These are phyloP conservation scores for Diutina rugosa DNA, from an alignment of 1,139 yeast genomes.

Conservation along the genomic window DNA sequence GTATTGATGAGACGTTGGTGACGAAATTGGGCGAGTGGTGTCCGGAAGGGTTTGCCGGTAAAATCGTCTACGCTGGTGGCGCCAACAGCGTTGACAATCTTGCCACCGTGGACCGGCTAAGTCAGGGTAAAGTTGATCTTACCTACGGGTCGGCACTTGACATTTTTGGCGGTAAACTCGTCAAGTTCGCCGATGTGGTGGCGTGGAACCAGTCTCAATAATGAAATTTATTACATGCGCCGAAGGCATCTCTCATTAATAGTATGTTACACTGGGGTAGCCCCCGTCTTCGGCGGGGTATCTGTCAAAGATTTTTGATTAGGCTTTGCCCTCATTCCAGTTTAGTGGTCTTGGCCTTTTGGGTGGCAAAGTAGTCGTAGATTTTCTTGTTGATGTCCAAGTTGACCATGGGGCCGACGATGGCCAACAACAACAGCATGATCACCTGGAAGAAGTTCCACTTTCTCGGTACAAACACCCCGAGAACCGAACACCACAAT, in stretches of 20 bases:
- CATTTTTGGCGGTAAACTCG: constrained; percentile 81
- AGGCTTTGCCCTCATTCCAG: background rate
- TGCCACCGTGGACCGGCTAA: constrained; percentile 46
- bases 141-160: constrained; percentile 91
- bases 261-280: background rate
- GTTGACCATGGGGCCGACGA: constrained; percentile 55
- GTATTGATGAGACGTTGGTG: constrained; percentile 77
- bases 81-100: constrained; percentile 68
- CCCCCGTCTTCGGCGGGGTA: too few species aligned
- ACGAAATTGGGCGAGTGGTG: constrained; percentile 68
- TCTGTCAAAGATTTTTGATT: too few species aligned
- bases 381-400: constrained; percentile 20
- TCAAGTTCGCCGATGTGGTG: constrained; percentile 61
- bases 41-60: constrained; percentile 39
- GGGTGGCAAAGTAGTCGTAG: background rate
- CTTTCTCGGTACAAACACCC: constrained; percentile 48
- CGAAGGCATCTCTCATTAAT: background rate
- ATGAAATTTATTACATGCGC: background rate
- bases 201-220: constrained; percentile 21
- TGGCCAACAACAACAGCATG: constrained; percentile 33
- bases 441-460: constrained; percentile 43
- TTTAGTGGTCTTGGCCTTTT: background rate
- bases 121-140: constrained; percentile 75
- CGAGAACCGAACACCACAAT: constrained; percentile 54
- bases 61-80: constrained; percentile 94